These are phyloP conservation scores for Lasiodiplodia sp. DNA, from an alignment of 2,329 filamentous ascomycete species.

Conservation along the genomic window DNA sequence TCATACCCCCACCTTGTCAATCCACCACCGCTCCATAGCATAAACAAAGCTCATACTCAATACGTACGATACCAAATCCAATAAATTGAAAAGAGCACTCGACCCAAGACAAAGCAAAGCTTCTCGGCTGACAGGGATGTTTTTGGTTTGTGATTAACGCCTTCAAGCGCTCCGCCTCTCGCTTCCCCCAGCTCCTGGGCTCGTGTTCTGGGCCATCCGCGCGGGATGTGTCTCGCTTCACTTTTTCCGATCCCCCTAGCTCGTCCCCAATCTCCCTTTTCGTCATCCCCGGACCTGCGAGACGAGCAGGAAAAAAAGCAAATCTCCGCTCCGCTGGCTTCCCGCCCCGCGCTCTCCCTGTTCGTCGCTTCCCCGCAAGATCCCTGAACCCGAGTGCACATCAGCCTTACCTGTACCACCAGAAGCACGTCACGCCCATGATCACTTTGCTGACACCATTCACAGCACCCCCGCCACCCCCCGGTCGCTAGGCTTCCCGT, in stretches of 20 bases:
- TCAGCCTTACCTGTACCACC: slow-evolving; percentile 13
- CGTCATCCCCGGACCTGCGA: not conserved
- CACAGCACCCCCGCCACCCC: not conserved
- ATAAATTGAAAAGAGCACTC: slow-evolving; percentile 10
- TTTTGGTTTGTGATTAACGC: slow-evolving; percentile 9
- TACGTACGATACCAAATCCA: slow-evolving; percentile 25
- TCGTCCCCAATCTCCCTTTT: not conserved
- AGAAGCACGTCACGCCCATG: not conserved
- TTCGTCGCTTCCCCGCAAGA: slow-evolving; percentile 1
- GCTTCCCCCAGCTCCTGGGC: slow-evolving; percentile 2
- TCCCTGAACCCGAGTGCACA: slow-evolving; percentile 11
- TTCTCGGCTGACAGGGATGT: not conserved
- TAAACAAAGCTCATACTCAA: not conserved
- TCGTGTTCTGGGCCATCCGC: slow-evolving; percentile 3
- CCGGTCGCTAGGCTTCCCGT: not conserved
- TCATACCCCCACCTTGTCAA: not conserved
- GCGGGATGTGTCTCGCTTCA: slow-evolving; percentile 22
- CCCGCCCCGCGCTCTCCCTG: slow-evolving; percentile 3
- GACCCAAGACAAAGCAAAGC: slow-evolving; percentile 3
- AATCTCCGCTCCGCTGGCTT: slow-evolving; percentile 17
- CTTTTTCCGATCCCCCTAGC: slow-evolving; percentile 3
- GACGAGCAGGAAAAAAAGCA: not conserved
- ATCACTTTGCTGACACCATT: not conserved
- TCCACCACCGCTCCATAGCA: slow-evolving; percentile 10
- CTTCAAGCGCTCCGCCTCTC: slow-evolving; percentile 2